Percentiles rank a stretch among this genome's conserved stretches.
Evolutionary conservation across 495 filamentous ascomycete genomes (phyloP).

Genomic region (Haplographium delicatum): DNA sequence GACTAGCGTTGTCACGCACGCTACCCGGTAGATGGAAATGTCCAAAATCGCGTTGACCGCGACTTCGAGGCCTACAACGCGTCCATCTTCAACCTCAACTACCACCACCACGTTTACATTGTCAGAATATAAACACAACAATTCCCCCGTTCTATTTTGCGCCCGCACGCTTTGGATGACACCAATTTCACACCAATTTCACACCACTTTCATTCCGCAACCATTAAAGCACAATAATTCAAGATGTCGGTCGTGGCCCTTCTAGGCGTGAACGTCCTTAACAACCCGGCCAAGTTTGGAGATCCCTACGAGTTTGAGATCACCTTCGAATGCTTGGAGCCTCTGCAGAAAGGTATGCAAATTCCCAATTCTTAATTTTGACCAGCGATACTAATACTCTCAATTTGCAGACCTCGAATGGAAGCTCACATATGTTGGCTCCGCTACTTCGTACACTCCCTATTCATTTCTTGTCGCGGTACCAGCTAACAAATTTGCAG

Average conservation of each 20-base stretch:
- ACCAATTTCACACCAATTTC: not conserved
- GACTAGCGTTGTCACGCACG: no score
- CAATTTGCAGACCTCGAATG: conserved; percentile 78
- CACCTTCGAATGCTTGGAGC: conserved; percentile 95
- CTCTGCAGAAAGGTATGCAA: conserved; percentile 77
- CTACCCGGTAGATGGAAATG: no score
- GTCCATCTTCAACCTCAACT: no score
- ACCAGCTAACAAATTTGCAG: conserved; percentile 37
- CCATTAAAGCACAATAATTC: conserved; percentile 19
- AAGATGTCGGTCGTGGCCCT: conserved; percentile 96
- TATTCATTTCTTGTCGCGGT: not conserved
- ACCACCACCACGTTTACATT: not conserved
- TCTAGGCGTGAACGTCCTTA: conserved; percentile 87
- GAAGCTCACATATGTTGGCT: conserved; percentile 98
- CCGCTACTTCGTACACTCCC: conserved; percentile 79
- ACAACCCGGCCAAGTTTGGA: conserved; percentile 90
- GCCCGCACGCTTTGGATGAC: not conserved
- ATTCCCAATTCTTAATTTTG: not conserved
- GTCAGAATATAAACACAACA: not conserved
- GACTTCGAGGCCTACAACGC: conserved; percentile 5
- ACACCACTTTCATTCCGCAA: not conserved
- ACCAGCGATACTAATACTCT: not conserved
- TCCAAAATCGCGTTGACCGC: conserved; percentile 10
- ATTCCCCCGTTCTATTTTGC: not conserved
- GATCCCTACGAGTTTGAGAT: conserved; percentile 94